phyloP scores from a whole-genome alignment of 23 red algal genomes.

The Cyanidioschyzon merolae region DNA sequence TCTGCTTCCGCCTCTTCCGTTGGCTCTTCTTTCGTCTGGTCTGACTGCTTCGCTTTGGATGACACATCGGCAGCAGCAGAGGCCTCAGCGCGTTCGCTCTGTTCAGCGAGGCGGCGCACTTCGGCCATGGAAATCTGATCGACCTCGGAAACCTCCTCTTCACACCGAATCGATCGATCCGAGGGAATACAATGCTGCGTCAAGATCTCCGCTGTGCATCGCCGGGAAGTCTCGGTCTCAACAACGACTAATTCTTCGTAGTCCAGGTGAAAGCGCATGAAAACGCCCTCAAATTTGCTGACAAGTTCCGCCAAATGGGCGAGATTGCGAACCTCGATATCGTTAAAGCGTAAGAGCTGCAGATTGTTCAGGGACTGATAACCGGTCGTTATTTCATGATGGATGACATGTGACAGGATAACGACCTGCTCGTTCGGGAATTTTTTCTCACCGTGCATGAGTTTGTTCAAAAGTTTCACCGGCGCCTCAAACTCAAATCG shows the following conservation, averaged over 20 bases:
- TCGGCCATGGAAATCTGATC: constrained; percentile 18
- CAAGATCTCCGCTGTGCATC: constrained; percentile 44
- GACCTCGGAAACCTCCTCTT: constrained; percentile 7
- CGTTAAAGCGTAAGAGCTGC: constrained; percentile 43
- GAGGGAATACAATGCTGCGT: constrained; percentile 60
- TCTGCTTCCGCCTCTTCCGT: background rate
- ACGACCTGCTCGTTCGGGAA: constrained; percentile 55
- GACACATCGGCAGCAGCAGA: too few relatives aligned
- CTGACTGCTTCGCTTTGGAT: too few relatives aligned
- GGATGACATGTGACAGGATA: constrained; percentile 63
- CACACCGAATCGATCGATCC: constrained; percentile 30
- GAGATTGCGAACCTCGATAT: constrained; percentile 41
- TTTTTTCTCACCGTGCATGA: constrained; percentile 33
- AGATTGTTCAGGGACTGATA: constrained; percentile 54
- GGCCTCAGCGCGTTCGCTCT: background rate
- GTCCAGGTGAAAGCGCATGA: constrained; percentile 67
- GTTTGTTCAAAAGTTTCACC: constrained; percentile 59
- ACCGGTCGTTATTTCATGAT: constrained; percentile 47
- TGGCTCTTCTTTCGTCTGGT: background rate
- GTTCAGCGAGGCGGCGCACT: background rate
- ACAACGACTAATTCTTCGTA: constrained; percentile 58
- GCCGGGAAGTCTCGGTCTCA: constrained; percentile 29
- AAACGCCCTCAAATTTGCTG: constrained; percentile 31
- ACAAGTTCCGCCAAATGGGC: constrained; percentile 47
- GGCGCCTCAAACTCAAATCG: constrained; percentile 54